Conservation (phyloP, 179 eudicot genomes). For the Amaranthus tricolor region DNA sequence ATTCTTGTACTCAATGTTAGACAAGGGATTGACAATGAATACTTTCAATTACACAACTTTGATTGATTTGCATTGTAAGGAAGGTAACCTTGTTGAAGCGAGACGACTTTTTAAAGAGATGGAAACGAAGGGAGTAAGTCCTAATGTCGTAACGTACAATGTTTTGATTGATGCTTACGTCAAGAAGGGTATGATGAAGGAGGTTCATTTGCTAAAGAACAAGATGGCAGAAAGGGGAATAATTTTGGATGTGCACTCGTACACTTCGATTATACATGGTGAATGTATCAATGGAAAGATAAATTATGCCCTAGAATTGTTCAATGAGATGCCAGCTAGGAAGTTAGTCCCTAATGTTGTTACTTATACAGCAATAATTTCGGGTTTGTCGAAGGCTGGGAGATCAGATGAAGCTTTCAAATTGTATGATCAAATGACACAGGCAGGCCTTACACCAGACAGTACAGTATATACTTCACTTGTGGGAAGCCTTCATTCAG, state of each 20-base stretch:
- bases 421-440: constrained; percentile 74
- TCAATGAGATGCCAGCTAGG: constrained; percentile 49
- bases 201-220: constrained; percentile 51
- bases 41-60: constrained; percentile 57
- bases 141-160: constrained; percentile 67
- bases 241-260: constrained; percentile 61
- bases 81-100: constrained; percentile 76
- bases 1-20: constrained; percentile 57
- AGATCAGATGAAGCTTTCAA: constrained; percentile 78
- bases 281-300: constrained; percentile 62
- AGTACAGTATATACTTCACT: constrained; percentile 57
- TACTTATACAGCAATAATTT: constrained; percentile 64
- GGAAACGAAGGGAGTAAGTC: constrained; percentile 50
- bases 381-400: constrained; percentile 73
- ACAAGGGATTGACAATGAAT: constrained; percentile 58
- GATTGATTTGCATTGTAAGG: constrained; percentile 63
- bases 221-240: constrained; percentile 62
- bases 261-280: constrained; percentile 70
- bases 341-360: constrained; percentile 47
- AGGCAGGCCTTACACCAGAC: constrained; percentile 62
- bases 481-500: constrained; percentile 64
- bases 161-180: constrained; percentile 65
- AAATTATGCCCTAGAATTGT: constrained; percentile 54
- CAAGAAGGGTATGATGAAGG: constrained; percentile 60
- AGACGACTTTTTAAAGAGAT: constrained; percentile 54